These are phyloP conservation scores for Oidiodendron maius DNA, from an alignment of 495 filamentous ascomycete species.

Conservation along the genomic window DNA sequence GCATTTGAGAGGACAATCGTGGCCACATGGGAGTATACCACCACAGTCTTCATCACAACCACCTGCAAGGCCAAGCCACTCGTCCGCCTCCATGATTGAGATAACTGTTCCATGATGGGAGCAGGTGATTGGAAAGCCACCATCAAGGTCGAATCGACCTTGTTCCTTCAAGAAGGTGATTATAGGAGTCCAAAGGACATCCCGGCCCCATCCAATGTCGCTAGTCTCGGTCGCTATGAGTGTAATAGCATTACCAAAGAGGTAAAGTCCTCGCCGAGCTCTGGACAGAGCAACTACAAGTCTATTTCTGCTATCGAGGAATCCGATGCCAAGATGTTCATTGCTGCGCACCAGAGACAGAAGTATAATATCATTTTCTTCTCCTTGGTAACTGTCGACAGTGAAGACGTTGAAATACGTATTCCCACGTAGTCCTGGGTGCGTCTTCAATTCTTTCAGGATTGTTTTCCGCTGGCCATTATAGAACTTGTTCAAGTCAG, in stretches of 20 bases:
- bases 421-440: constrained; percentile 39
- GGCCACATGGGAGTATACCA: constrained; percentile 38
- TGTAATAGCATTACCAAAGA: constrained; percentile 64
- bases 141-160: constrained; percentile 6
- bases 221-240: constrained; percentile 4
- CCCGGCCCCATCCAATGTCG: constrained; percentile 4
- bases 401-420: constrained; percentile 64
- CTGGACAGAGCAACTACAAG: constrained; percentile 86
- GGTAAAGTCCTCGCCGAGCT: constrained; percentile 76
- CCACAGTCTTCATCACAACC: constrained; percentile 52
- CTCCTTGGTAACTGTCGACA: constrained; percentile 90
- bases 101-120: constrained; percentile 25
- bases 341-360: constrained; percentile 82
- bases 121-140: constrained; percentile 29
- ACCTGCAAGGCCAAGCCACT: constrained; percentile 48
- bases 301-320: constrained; percentile 68
- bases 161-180: neutral
- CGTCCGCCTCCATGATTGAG: constrained; percentile 30
- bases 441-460: constrained; percentile 41
- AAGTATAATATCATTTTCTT: constrained; percentile 84
- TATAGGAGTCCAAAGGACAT: constrained; percentile 28
- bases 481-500: constrained; percentile 52
- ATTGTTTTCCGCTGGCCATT: constrained; percentile 74
- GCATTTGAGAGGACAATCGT: constrained; percentile 39
- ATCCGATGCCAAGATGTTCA: constrained; percentile 50